Base-by-base conservation (phyloP, 305 asterid genomes). In the Fraxinus velutina region DNA sequence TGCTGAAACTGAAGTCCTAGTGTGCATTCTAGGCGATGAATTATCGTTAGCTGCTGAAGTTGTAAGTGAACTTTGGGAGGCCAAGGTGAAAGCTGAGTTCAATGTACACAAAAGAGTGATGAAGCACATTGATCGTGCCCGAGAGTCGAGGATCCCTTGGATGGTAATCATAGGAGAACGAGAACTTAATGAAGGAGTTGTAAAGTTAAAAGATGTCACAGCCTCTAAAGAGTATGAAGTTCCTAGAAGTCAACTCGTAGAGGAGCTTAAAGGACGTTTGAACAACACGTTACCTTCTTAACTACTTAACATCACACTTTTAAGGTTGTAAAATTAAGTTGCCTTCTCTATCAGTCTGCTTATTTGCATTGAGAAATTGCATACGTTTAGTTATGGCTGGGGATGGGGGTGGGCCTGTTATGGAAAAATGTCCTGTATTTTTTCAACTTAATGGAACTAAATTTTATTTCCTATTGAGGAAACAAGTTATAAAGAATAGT, bases 1-100 rank as follows among this genome's bases (percentile, higher is more conserved):
- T 15, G 91, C 89, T 50, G 97, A 96, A 87, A 96, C 98, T 12
- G 92, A 96, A 86, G 95, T 96, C 84, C 91, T 94, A 12, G 96
- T 94, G 21, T 91, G 98, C 95, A 84, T 96, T 81, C 85, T 93
- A 73, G 93, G 93, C 0, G 94, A 94, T 24, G 97, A 96, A 78
- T 72, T 93, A 19, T 84, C 92, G n/a, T 55, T 96, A 71, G 98
- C 87, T 0, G 94, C 96, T 1, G 95, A 93, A 75, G 44, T 92
- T 0, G 94, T 77, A 50, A 92, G 93, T 66, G 96, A 94, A 80
- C 83, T 94, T 76, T 96, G 98, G 98, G 88, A 66, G 37, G 96
- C 97, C n/a, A 87, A 88, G 83, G 39, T 94, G 81, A 93, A 96
- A 83, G 94, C 99, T 0, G 97, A 92, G 81, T 84, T 85, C 77